A percentile compares a stretch with the other conserved stretches of the same genome.
phyloP scores from a whole-genome alignment of 1,139 yeast species.

The Scheffersomyces parashehatae region DNA sequence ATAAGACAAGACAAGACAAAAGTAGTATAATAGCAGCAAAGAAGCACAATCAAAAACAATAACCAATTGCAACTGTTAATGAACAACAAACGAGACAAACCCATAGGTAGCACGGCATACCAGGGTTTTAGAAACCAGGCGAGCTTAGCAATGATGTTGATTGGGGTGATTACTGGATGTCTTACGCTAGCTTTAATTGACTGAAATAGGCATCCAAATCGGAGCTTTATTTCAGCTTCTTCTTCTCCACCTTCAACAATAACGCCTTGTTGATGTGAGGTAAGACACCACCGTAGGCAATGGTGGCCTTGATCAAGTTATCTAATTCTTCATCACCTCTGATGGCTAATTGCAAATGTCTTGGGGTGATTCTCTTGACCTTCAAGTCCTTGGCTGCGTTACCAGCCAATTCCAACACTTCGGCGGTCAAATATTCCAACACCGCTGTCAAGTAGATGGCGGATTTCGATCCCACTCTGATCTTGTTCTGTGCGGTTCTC shows the following conservation, averaged over 20 bases:
- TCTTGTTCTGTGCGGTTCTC: conserved; percentile 86
- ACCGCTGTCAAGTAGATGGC: conserved; percentile 98
- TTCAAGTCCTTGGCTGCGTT: conserved; percentile 98
- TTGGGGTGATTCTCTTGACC: conserved; percentile 98
- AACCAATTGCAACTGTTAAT: not conserved
- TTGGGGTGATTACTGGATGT: not conserved
- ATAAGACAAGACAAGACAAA: not conserved
- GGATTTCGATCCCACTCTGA: conserved; percentile 96
- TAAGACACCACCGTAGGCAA: conserved; percentile 98
- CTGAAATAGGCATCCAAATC: conserved; percentile 1
- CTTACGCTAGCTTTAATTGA: not conserved
- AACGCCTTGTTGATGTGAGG: conserved; percentile 96
- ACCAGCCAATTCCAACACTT: conserved; percentile 97
- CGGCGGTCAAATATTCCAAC: conserved; percentile 95
- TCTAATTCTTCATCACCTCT: conserved; percentile 99
- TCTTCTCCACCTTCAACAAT: conserved; percentile 88
- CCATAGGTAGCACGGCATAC: too few relatives aligned
- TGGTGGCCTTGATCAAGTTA: conserved; percentile 92
- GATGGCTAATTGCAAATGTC: conserved; percentile 97
- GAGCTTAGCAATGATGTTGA: too few relatives aligned
- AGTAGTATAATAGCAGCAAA: conserved; percentile 8
- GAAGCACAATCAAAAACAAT: conserved; percentile 1
- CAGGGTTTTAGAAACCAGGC: too few relatives aligned
- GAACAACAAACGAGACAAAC: not conserved
- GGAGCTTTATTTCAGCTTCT: conserved; percentile 38